Conservation (phyloP, 176 grass and related monocot species). For the Triticum urartu region DNA sequence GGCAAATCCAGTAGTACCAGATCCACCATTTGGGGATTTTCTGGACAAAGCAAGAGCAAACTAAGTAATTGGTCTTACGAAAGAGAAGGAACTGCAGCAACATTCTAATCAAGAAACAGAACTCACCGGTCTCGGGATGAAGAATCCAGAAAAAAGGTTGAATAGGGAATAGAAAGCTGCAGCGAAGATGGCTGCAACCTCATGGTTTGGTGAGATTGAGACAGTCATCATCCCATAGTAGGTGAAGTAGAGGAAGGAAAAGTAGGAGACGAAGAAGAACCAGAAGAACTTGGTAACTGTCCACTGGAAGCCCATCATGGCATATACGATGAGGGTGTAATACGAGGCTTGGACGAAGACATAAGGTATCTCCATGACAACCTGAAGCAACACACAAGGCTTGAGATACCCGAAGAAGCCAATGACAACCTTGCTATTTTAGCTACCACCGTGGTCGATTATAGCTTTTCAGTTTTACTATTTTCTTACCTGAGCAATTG, state of each 20-base stretch:
- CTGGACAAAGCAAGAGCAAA: constrained; percentile 47
- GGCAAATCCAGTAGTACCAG: constrained; percentile 99
- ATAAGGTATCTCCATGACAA: constrained; percentile 94
- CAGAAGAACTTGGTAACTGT: constrained; percentile 82
- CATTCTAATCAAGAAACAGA: constrained; percentile 2
- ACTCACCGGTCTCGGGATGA: constrained; percentile 93
- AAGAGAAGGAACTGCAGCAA: neutral
- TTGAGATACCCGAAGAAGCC: constrained; percentile 14
- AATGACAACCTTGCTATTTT: neutral
- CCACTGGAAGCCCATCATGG: constrained; percentile 99
- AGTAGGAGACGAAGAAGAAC: constrained; percentile 97
- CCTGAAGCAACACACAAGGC: constrained; percentile 45
- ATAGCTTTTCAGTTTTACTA: neutral
- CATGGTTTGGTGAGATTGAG: constrained; percentile 91
- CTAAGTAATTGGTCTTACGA: neutral
- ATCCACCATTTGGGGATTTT: constrained; percentile 95
- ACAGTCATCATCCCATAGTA: constrained; percentile 99
- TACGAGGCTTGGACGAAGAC: constrained; percentile 76
- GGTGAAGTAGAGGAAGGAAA: constrained; percentile 98
- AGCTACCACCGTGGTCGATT: neutral
- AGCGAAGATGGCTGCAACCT: constrained; percentile 87
- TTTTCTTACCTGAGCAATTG: constrained; percentile 75
- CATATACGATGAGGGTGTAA: constrained; percentile 77
- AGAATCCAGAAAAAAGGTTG: constrained; percentile 99
- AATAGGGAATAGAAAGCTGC: constrained; percentile 91